Conservation (phyloP, 2,329 filamentous ascomycete genomes). For the Lachnellula hyalina region DNA sequence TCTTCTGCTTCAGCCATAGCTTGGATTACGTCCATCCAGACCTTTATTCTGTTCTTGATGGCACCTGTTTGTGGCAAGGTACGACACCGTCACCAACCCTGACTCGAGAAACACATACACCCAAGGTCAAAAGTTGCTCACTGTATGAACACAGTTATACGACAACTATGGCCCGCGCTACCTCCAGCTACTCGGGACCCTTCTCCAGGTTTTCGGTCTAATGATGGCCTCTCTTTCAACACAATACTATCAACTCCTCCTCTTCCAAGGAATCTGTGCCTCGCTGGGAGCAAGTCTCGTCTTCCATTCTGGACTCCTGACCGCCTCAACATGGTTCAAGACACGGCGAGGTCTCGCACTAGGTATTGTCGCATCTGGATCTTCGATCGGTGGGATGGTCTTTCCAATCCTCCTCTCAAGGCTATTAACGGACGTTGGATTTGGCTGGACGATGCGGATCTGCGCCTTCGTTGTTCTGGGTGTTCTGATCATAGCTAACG, state of each 20-base stretch:
- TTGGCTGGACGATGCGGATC: too few species aligned
- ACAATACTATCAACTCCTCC: conserved; percentile 48
- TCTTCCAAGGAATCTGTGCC: conserved; percentile 41
- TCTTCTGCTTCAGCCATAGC: too few species aligned
- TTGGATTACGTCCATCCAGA: too few species aligned
- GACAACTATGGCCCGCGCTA: conserved; percentile 57
- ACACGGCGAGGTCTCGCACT: conserved; percentile 41
- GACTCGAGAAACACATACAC: too few species aligned
- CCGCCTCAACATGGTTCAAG: conserved; percentile 43
- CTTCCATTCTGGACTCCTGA: conserved; percentile 37
- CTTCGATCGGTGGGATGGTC: conserved; percentile 38
- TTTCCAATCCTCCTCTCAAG: not conserved
- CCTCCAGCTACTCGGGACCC: conserved; percentile 45
- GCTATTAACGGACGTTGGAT: too few species aligned
- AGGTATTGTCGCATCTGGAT: conserved; percentile 43
- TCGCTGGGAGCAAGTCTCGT: conserved; percentile 39
- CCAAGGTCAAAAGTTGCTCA: too few species aligned
- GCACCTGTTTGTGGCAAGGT: too few species aligned
- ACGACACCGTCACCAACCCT: too few species aligned
- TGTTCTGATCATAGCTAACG: too few species aligned
- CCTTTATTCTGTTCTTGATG: too few species aligned
- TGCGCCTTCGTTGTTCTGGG: too few species aligned
- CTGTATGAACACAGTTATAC: not conserved
- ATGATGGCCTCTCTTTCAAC: conserved; percentile 58
- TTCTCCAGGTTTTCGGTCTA: conserved; percentile 54